Conservation (phyloP, 2,329 filamentous ascomycete genomes). For the Fusarium concolor region DNA sequence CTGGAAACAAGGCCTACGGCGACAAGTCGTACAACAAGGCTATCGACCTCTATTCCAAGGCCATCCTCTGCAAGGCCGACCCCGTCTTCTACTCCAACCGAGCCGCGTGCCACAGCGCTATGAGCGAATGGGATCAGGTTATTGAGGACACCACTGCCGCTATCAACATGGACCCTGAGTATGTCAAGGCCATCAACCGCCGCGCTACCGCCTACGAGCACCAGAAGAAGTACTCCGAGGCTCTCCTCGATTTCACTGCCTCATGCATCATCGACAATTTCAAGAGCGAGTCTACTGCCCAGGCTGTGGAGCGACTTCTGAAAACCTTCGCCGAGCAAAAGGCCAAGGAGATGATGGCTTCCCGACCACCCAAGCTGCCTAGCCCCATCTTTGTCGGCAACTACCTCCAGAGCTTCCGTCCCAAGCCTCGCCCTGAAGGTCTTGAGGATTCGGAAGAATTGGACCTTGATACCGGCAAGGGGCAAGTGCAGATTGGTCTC, state of each 20-base stretch:
- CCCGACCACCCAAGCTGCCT: slow-evolving; percentile 87
- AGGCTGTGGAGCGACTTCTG: slow-evolving; percentile 89
- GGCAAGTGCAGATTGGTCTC: slow-evolving; percentile 86
- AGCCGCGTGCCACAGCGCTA: slow-evolving; percentile 95
- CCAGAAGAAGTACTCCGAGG: slow-evolving; percentile 89
- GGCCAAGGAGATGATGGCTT: slow-evolving; percentile 87
- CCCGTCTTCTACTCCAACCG: slow-evolving; percentile 99
- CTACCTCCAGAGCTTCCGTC: slow-evolving; percentile 98
- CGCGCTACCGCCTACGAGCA: slow-evolving; percentile 97
- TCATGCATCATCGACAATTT: slow-evolving; percentile 99
- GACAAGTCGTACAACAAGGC: slow-evolving; percentile 93
- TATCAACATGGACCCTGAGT: slow-evolving; percentile 91
- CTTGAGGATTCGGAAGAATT: slow-evolving; percentile 86
- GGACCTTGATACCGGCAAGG: slow-evolving; percentile 81
- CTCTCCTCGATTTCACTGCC: slow-evolving; percentile 95
- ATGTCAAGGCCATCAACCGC: slow-evolving; percentile 97
- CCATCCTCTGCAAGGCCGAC: slow-evolving; percentile 96
- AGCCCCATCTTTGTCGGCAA: slow-evolving; percentile 98
- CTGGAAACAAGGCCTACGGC: slow-evolving; percentile 96
- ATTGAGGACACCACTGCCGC: slow-evolving; percentile 97
- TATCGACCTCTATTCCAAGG: slow-evolving; percentile 94
- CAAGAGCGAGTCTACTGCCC: slow-evolving; percentile 88
- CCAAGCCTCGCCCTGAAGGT: slow-evolving; percentile 80
- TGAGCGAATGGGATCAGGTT: slow-evolving; percentile 93
- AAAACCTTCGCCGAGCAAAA: slow-evolving; percentile 98